Conservation (phyloP, 1,139 yeast genomes). For the Sugiyamaella japonica region DNA sequence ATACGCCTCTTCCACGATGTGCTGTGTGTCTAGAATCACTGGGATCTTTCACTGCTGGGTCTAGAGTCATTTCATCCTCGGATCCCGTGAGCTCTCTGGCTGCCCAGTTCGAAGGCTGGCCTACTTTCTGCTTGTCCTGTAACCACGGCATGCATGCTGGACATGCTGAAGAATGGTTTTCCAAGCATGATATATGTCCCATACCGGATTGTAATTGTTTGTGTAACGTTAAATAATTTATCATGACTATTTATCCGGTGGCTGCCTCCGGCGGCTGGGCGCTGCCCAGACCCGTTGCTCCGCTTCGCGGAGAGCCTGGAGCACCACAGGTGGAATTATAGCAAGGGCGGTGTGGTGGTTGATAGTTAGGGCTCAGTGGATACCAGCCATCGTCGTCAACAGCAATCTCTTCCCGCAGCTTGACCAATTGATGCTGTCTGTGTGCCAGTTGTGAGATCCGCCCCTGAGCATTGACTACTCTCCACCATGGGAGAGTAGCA, state of each 20-base stretch:
- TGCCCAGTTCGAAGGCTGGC: slow-evolving; percentile 51
- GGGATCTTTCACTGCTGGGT: slow-evolving; percentile 55
- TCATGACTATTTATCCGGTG: not conserved
- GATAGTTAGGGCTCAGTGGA: slow-evolving; percentile 48
- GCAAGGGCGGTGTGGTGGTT: no score
- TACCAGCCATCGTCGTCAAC: slow-evolving; percentile 64
- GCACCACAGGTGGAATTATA: no score
- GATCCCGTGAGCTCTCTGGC: slow-evolving; percentile 21
- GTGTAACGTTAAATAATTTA: slow-evolving; percentile 49
- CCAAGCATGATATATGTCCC: slow-evolving; percentile 83
- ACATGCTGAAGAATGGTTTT: slow-evolving; percentile 95
- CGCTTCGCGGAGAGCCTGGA: no score
- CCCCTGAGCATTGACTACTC: slow-evolving; percentile 66
- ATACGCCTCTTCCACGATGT: slow-evolving; percentile 86
- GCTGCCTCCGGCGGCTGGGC: no score
- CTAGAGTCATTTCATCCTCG: slow-evolving; percentile 14
- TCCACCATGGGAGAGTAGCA: slow-evolving; percentile 73
- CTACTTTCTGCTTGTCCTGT: slow-evolving; percentile 86
- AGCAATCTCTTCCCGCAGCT: slow-evolving; percentile 53
- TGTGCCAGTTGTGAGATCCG: slow-evolving; percentile 47
- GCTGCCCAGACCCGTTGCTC: not conserved
- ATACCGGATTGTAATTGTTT: slow-evolving; percentile 89
- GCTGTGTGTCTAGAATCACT: slow-evolving; percentile 81
- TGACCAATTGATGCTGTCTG: slow-evolving; percentile 53
- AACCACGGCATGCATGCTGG: slow-evolving; percentile 94